A percentile compares a stretch with the other conserved stretches of the same genome.
These are phyloP conservation scores for Cryptococcus jaspeensis DNA, from an alignment of 1,284 basidiomycete species.

Conservation along the genomic window DNA sequence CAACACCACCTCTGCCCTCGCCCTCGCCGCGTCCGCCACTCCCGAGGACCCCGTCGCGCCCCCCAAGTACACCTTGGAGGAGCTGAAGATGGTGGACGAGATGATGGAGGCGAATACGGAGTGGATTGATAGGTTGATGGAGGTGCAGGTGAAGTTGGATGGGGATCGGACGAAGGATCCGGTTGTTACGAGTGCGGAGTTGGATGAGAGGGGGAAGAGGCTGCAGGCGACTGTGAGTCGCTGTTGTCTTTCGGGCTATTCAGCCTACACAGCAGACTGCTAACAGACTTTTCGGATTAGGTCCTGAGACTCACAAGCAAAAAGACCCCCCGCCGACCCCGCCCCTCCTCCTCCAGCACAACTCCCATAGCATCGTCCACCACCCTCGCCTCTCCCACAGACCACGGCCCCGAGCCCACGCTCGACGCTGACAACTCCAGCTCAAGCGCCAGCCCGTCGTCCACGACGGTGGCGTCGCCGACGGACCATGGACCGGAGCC, in stretches of 20 bases:
- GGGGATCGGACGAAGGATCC: constrained; percentile 69
- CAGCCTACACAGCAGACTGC: not conserved
- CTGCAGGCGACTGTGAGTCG: constrained; percentile 70
- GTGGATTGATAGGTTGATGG: constrained; percentile 76
- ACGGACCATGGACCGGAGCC: constrained; percentile 6
- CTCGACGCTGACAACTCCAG: too few relatives aligned
- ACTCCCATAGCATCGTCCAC: constrained; percentile 11
- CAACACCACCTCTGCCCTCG: constrained; percentile 60
- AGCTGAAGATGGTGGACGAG: constrained; percentile 71
- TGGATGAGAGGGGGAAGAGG: constrained; percentile 74
- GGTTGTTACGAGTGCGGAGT: constrained; percentile 73
- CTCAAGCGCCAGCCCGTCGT: not conserved
- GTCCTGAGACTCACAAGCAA: constrained; percentile 33
- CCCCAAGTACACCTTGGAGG: constrained; percentile 76
- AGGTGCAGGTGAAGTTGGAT: constrained; percentile 68
- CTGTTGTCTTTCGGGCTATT: too few relatives aligned
- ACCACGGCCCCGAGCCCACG: constrained; percentile 3
- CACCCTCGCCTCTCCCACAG: constrained; percentile 11
- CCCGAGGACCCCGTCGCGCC: constrained; percentile 56
- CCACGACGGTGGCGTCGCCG: constrained; percentile 6
- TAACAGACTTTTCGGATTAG: constrained; percentile 9
- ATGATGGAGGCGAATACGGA: constrained; percentile 70
- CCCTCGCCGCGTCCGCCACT: constrained; percentile 41
- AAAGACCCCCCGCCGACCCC: constrained; percentile 30
- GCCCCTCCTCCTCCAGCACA: constrained; percentile 15